Conservation (phyloP, 2,329 filamentous ascomycete species). For the Paecilomyces niveus region DNA sequence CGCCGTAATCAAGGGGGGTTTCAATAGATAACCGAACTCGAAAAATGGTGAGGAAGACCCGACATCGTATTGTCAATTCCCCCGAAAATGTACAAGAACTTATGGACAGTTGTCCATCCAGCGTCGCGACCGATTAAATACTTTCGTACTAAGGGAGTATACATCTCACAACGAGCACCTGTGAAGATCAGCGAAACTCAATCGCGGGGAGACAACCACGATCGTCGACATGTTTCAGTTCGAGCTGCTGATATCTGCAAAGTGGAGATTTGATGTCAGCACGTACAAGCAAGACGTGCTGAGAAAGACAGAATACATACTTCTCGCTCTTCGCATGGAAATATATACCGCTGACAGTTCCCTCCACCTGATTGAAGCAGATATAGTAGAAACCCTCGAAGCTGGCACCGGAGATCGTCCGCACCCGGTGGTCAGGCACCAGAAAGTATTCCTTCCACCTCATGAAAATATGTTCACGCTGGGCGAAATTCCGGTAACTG, state of each 20-base stretch:
- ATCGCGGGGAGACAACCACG: not conserved
- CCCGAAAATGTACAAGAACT: not conserved
- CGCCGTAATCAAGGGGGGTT: not conserved
- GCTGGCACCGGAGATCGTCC: constrained; percentile 85
- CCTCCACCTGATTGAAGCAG: constrained; percentile 88
- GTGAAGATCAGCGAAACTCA: not conserved
- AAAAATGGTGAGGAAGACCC: not conserved
- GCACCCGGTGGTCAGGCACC: constrained; percentile 87
- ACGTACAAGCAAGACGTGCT: not conserved
- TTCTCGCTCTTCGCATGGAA: constrained; percentile 98
- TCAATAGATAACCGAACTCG: not conserved
- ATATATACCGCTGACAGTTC: constrained; percentile 86
- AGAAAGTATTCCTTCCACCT: constrained; percentile 98
- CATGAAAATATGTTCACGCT: constrained; percentile 92
- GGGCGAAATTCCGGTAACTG: constrained; percentile 61
- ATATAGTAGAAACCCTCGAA: constrained; percentile 99
- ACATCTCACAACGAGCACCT: not conserved
- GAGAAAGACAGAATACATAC: constrained; percentile 47
- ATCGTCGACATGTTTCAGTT: not conserved
- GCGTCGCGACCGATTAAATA: not conserved
- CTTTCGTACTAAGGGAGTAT: not conserved
- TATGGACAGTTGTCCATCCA: not conserved
- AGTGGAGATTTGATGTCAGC: not conserved
- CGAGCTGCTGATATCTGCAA: not conserved
- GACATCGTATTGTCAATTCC: not conserved